Conservation (phyloP, 176 grass and related monocot genomes). For the Zea luxurians region DNA sequence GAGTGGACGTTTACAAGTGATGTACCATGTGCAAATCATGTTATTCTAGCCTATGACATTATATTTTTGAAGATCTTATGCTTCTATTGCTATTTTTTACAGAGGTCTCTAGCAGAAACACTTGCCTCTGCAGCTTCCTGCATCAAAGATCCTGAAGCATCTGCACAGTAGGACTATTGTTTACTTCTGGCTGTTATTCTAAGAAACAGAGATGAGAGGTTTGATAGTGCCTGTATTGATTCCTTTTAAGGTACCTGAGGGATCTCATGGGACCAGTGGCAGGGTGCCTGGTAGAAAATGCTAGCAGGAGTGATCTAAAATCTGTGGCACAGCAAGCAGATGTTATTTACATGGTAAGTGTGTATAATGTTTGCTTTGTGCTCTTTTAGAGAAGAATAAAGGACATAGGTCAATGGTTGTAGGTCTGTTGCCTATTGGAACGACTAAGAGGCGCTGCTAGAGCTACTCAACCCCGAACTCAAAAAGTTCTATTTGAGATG, state of each 20-base stretch:
- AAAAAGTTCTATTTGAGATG: constrained; percentile 95
- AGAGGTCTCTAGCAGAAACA: constrained; percentile 97
- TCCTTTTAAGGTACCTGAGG: constrained; percentile 72
- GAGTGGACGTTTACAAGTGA: constrained; percentile 69
- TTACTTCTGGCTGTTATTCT: constrained; percentile 36
- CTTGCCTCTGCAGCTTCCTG: constrained; percentile 85
- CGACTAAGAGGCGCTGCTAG: constrained; percentile 91
- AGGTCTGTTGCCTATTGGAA: constrained; percentile 96
- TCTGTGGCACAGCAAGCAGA: constrained; percentile 88
- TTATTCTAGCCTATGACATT: constrained; percentile 16
- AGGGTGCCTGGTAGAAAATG: constrained; percentile 76
- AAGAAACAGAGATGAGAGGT: constrained; percentile 19
- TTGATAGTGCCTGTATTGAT: constrained; percentile 32
- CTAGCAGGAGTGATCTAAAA: constrained; percentile 81
- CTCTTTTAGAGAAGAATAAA: constrained; percentile 31
- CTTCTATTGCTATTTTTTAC: constrained; percentile 37
- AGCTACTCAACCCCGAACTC: constrained; percentile 84
- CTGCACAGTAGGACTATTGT: constrained; percentile 73
- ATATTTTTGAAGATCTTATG: constrained; percentile 30
- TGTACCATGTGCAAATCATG: constrained; percentile 22
- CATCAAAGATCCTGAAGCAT: constrained; percentile 86
- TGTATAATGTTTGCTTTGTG: constrained; percentile 35
- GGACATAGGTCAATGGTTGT: constrained; percentile 36
- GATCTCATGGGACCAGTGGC: constrained; percentile 94
- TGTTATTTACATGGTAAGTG: constrained; percentile 79